Evolutionary conservation across 192 early-diverging fungal genomes (phyloP), one percentile per base, ranked within the genome.

Genomic region (Powellomyces hirtus): DNA sequence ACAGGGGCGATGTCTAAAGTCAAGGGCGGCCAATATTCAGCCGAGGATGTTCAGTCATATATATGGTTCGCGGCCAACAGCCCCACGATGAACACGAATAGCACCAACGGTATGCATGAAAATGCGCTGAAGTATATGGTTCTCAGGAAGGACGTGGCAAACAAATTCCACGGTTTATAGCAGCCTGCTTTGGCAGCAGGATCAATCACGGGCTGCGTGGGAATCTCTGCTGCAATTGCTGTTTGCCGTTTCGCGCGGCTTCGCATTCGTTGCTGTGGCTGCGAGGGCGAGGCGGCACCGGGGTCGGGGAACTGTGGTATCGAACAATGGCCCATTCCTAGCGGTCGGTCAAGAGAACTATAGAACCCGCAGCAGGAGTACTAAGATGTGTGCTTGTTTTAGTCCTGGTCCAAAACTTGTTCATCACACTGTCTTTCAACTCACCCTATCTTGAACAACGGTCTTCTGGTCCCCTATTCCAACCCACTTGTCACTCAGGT

Each of bases 331-430:
- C 36, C 45, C 22, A 26, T 44, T 22, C 16, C 8, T 20, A 58
- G 14, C 0, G 68, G 73, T 26, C 73, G 67, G 58, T 75, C 73
- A n/a, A 75, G 58, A 16, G 31, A 22, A 30, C 52, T 64, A 37
- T 64, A 70, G 37, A 71, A 75, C 13, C 73, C 73, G 50, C 73
- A 75, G 33, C 73, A 75, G n/a, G n/a, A 18, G 38, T 58, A 55
- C 67, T 72, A 35, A 7, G n/a, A n/a, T n/a, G n/a, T n/a, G n/a
- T n/a, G n/a, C n/a, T n/a, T n/a, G n/a, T n/a, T n/a, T n/a, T n/a
- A n/a, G n/a, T n/a, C n/a, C n/a, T n/a, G n/a, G n/a, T n/a, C n/a
- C n/a, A n/a, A n/a, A n/a, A n/a, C n/a, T n/a, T n/a, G n/a, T n/a
- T n/a, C n/a, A n/a, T n/a, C n/a, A n/a, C n/a, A n/a, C n/a, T n/a